Base-by-base conservation (phyloP, 1,284 basidiomycete species). In the Athelia psychrophila region DNA sequence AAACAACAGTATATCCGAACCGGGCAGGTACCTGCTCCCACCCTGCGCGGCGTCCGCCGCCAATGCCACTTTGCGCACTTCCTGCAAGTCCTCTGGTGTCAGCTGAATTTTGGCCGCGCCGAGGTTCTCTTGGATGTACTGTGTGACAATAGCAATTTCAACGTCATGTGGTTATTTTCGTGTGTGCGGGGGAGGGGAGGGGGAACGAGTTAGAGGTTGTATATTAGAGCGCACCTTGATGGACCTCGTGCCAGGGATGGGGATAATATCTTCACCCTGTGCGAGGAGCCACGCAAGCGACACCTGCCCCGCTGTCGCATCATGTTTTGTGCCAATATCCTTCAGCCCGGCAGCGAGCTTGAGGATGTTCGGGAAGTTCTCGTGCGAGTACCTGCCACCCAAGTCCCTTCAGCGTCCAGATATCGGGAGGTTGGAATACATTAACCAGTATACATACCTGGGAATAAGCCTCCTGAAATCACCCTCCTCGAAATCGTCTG, bases 321-420 rank as follows among this genome's bases (percentile, higher is more conserved):
- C 64, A 57, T 83, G 72, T 50, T 65, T 72, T 40, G 65, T 56
- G 1, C 76, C 81, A 23, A 85, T 68, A 3, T 59, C 55, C 35
- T 70, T 60, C 15, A 88, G 61, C 24, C 67, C 68, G 8, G 78
- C 69, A 2, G 76, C 79, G 6, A 87, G 62, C 16, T 73, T 64
- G n/a, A 84, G 61, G 49, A 86, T 80, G 49, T 80, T 79, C 1
- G 75, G 74, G 59, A 86, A 82, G 61, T 86, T 83, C 58, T 79
- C 71, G 18, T 66, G 59, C 18, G 65, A 66, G 57, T 67, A 77
- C n/a, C n/a, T n/a, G n/a, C n/a, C n/a, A n/a, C n/a, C n/a, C n/a
- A n/a, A 49, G 70, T 71, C 38, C 22, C n/a, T 24, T 3, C 20
- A 16, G 19, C 8, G 13, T 30, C 33, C 33, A 35, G 12, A 35